Evolutionary conservation across 1,284 basidiomycete genomes (phyloP).

Genomic region (Papiliotrema terrestris): DNA sequence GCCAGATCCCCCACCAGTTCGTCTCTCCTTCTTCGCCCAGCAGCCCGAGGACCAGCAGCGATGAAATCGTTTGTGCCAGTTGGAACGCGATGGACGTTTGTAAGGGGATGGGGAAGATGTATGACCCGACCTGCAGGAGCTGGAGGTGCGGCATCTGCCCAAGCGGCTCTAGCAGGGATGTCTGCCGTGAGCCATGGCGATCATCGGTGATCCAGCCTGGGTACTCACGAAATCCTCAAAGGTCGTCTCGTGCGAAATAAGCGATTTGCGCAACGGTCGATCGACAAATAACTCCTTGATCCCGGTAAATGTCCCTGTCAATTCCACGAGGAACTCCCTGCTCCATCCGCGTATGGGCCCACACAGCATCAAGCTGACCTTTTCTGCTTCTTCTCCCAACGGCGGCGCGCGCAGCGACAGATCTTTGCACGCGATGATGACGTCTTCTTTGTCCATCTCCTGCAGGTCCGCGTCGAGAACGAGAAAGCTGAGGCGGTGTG

Average conservation of each 20-base stretch:
- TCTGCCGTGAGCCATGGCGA: constrained; percentile 11
- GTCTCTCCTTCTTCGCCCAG: constrained; percentile 38
- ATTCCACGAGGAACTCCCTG: constrained; percentile 24
- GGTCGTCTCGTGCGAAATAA: constrained; percentile 16
- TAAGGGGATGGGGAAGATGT: constrained; percentile 22
- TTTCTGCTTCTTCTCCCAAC: constrained; percentile 15
- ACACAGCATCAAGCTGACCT: constrained; percentile 39
- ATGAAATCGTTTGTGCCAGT: constrained; percentile 20
- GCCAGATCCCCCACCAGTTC: constrained; percentile 42
- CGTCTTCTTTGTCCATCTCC: constrained; percentile 29
- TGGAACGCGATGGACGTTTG: constrained; percentile 24
- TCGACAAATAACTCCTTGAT: constrained; percentile 45
- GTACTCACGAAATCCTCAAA: constrained; percentile 30
- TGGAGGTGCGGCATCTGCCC: constrained; percentile 25
- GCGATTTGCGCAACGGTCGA: constrained; percentile 33
- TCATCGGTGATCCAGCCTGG: not conserved
- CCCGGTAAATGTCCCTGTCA: constrained; percentile 28
- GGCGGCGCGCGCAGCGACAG: constrained; percentile 20
- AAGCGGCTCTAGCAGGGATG: constrained; percentile 27
- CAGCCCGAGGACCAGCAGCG: constrained; percentile 34
- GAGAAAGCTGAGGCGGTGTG: constrained; percentile 34
- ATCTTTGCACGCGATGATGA: constrained; percentile 27
- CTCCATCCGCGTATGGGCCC: constrained; percentile 42
- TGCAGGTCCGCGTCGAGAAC: constrained; percentile 43
- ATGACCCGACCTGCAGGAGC: constrained; percentile 43